Base-by-base conservation (phyloP, 2,329 filamentous ascomycete species). In the Clathrospora elynae region DNA sequence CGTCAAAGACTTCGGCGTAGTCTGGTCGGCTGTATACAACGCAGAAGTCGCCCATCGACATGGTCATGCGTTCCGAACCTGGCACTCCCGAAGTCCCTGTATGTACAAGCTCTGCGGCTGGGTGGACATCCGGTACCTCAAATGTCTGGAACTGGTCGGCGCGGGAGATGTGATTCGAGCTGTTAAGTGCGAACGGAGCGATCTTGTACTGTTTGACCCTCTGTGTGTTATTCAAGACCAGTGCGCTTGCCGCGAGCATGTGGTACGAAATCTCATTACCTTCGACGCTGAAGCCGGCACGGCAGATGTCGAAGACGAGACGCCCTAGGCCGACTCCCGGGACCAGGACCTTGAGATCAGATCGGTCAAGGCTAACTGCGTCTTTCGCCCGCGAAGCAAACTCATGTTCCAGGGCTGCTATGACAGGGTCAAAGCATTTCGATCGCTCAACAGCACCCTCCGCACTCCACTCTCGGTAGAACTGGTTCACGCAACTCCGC, bases 251-350 rank as follows among this genome's bases (percentile, higher is more conserved):
- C 44, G 97, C 78, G n/a, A 99, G 81, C 67, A 96, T 90, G 68
- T 99, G 93, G 64, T 95, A 97, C 2, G 91, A 96, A 49, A 97
- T 95, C 71, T 99, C 75, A 64, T 96, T 97, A 18, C 92, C 92
- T 68, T 96, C 90, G 1, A 84, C 81, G 8, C 80, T 74, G 68
- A 84, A 95, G 8, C 93, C 91, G 1, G 75, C 76, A 18, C 74
- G 75, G 64, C 86, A 90, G 10, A 97, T 76, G 30, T 99, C 93
- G 61, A 95, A 95, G 0, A 97, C 88, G 2, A 97, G 75, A 10
- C 93, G 81, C 2, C 90, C 93, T 2, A 99, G 76, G 0, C 93
- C 93, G 3, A 92, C 91, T 0, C 93, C 93, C 0, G 93, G 93
- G 0, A 97, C 85, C 0, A 99, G 79, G 1, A 99, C 83, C 30